Conservation (phyloP, 257 asterid species). For the Solanum okadae region DNA sequence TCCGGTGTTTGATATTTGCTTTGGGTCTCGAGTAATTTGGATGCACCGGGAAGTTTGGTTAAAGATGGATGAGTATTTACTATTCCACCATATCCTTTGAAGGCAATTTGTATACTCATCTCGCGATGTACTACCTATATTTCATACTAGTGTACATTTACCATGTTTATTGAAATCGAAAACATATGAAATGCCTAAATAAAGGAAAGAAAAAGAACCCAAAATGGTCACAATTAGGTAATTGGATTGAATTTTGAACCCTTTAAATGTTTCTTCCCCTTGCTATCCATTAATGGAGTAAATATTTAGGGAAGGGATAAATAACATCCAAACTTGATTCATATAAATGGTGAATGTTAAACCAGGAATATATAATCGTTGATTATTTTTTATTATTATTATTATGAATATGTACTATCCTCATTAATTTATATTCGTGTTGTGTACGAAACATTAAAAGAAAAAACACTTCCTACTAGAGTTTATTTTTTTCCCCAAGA, state of each 20-base stretch:
- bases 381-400: no score
- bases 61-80: neutral
- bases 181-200: neutral
- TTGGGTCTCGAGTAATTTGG: neutral
- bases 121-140: neutral
- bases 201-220: neutral
- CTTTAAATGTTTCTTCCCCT: neutral
- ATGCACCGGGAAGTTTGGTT: neutral
- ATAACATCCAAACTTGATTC: fast-evolving
- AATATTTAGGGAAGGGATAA: neutral
- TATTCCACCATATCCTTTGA: neutral
- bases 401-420: no score
- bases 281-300: neutral
- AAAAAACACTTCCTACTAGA: neutral
- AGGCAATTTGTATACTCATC: neutral
- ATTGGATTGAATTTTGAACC: neutral
- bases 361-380: no score
- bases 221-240: neutral
- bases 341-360: no score
- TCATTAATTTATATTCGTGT: neutral
- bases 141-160: neutral
- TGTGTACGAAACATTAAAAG: neutral
- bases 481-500: neutral
- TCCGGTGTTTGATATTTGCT: neutral
- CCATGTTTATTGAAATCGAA: no score